phyloP scores from a whole-genome alignment of 1,139 yeast species.

The Geotrichum restrictum region DNA sequence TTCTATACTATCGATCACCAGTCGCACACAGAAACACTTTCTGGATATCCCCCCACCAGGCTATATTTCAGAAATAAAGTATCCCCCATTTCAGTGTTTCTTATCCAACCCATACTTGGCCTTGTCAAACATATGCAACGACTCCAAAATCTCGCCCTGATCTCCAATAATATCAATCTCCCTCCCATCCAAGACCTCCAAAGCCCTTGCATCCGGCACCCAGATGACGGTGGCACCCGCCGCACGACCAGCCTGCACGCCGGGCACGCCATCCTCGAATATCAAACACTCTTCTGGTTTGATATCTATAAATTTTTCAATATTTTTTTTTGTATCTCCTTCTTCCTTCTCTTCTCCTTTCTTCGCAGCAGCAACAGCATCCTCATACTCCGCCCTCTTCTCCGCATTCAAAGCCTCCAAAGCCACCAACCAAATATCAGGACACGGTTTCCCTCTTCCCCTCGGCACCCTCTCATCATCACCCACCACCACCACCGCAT shows the following conservation, averaged over 20 bases:
- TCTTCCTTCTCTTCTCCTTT: not conserved
- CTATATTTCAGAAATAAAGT: no score
- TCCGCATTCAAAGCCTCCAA: conserved; percentile 58
- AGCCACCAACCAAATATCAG: conserved; percentile 88
- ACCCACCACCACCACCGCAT: conserved; percentile 76
- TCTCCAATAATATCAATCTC: conserved; percentile 46
- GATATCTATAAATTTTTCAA: conserved; percentile 11
- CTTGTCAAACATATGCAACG: conserved; percentile 54
- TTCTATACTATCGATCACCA: no score
- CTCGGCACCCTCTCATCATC: conserved; percentile 77
- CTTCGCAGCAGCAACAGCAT: not conserved
- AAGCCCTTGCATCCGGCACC: conserved; percentile 82
- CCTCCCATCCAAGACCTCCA: conserved; percentile 47
- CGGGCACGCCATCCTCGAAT: conserved; percentile 93
- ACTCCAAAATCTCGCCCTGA: conserved; percentile 54
- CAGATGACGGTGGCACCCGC: conserved; percentile 86
- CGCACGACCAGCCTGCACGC: conserved; percentile 74
- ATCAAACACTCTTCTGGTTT: conserved; percentile 68
- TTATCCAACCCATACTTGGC: conserved; percentile 43
- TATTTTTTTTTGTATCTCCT: no score
- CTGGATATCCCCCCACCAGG: no score
- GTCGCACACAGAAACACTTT: no score
- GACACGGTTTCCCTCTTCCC: conserved; percentile 89
- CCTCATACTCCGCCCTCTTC: conserved; percentile 29
- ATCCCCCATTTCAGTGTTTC: no score